Base-by-base conservation (phyloP, 257 asterid genomes). In the Plantago elongata region DNA sequence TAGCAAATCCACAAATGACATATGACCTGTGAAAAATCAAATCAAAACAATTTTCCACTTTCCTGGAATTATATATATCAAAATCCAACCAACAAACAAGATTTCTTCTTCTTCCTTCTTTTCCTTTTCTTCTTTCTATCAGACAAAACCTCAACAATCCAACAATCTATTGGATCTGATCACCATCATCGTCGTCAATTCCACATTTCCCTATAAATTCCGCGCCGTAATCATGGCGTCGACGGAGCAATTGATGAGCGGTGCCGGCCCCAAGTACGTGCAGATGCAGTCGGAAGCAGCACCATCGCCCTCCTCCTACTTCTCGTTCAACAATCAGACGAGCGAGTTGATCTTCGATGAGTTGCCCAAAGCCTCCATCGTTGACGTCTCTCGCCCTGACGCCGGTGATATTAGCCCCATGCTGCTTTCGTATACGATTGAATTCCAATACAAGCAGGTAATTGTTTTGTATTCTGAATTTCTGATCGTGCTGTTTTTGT, bases 331-430 rank as follows among this genome's bases (percentile, higher is more conserved):
- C 48, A 77, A 62, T 9, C 81, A 70, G 15, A 60, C 66, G 42
- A 67, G 67, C 9, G 92, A 84, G 81, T 60, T 80, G 48, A 79
- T 90, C 61, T 88, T 88, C 73, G 76, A 81, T 34, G 95, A 90
- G 81, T 77, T 88, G 85, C 94, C 95, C 13, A 75, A 65, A 67
- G 95, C 95, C 38, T 65, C 71, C 10, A 90, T 88, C 62, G 54
- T 88, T 65, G 84, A 82, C 75, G 94, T 85, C 11, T 88, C 95
- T 45, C 89, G 98, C 8, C 96, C 95, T 13, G 96, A 91, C 64
- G 89, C 95, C 43, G 82, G 90, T 15, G 96, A 85, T 70, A 79
- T 88, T 50, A 88, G 93, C 81, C 97, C 97, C 59, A 74, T 83
- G 75, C 88, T 83, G 67, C 87, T 90, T 37, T 82, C 96, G 60